A percentile compares a stretch with the other conserved stretches of the same genome.
Conservation (phyloP, 2,329 filamentous ascomycete species). For the Ceratocystiopsis sp. region DNA sequence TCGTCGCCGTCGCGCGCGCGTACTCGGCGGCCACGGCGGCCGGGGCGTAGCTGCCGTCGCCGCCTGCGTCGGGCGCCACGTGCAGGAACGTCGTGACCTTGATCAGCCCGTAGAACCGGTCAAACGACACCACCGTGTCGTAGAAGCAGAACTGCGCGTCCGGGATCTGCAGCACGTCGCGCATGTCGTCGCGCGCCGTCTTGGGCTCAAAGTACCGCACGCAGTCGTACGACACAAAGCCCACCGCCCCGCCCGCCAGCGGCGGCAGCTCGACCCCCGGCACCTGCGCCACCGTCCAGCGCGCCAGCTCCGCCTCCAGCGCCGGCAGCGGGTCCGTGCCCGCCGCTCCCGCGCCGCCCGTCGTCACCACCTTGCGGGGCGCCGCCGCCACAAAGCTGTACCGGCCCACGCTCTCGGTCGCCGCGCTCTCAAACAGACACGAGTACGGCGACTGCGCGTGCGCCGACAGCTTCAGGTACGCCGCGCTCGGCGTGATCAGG, state of each 20-base stretch:
- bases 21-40: constrained; percentile 47
- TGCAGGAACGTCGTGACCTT: constrained; percentile 86
- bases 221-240: constrained; percentile 95
- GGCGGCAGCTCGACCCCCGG: constrained; percentile 71
- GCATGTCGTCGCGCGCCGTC: constrained; percentile 63
- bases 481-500: constrained; percentile 83
- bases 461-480: constrained; percentile 79
- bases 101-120: constrained; percentile 83
- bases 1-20: constrained; percentile 42
- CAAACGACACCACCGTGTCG: constrained; percentile 85
- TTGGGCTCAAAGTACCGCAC: constrained; percentile 80
- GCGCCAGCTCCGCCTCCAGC: constrained; percentile 64
- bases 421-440: constrained; percentile 91
- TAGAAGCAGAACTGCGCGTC: constrained; percentile 96
- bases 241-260: constrained; percentile 80
- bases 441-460: constrained; percentile 53
- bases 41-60: constrained; percentile 5
- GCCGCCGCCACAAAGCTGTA: constrained; percentile 79
- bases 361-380: constrained; percentile 64
- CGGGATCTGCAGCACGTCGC: constrained; percentile 75
- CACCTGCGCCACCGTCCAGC: constrained; percentile 65
- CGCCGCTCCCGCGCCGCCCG: constrained; percentile 51
- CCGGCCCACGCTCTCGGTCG: constrained; percentile 74
- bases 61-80: constrained; percentile 31
- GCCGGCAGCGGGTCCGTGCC: constrained; percentile 69